These are phyloP conservation scores for Colletotrichum falcatum DNA, from an alignment of 2,329 filamentous ascomycete species.

Conservation along the genomic window DNA sequence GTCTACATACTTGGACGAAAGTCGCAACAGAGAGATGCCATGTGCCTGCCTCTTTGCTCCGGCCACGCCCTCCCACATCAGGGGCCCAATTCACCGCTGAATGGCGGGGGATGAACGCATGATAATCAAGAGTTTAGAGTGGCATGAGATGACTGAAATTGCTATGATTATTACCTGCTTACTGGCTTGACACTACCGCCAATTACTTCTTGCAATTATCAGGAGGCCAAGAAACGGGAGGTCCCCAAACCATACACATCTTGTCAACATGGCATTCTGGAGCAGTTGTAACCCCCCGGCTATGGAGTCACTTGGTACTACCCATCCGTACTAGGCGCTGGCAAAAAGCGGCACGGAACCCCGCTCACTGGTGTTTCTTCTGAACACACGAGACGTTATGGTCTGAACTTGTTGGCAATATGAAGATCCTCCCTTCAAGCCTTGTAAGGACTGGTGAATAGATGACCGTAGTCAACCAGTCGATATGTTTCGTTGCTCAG, in stretches of 20 bases:
- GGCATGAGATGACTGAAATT: slow-evolving; percentile 23
- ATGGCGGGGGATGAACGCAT: slow-evolving; percentile 19
- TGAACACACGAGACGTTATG: slow-evolving; percentile 24
- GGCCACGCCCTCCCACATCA: slow-evolving; percentile 12
- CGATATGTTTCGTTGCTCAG: background rate
- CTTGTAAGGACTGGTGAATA: background rate
- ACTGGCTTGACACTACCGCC: background rate
- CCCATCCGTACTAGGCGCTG: background rate
- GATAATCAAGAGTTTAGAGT: slow-evolving; percentile 25
- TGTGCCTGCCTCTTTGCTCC: slow-evolving; percentile 22
- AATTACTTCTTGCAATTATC: background rate
- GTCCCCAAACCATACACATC: background rate
- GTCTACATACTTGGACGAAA: slow-evolving; percentile 1
- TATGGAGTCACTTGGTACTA: background rate
- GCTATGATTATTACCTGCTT: background rate
- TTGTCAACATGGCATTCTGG: background rate
- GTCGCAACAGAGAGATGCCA: slow-evolving; percentile 18
- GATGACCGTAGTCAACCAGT: background rate
- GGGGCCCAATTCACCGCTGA: slow-evolving; percentile 14
- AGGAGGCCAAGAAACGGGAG: background rate
- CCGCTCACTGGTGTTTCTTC: slow-evolving; percentile 2
- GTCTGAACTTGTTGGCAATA: slow-evolving; percentile 15
- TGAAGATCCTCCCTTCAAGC: background rate
- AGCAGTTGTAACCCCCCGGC: background rate
- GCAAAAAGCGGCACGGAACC: background rate